Evolutionary conservation across 345 rosid species (phyloP), one percentile per base, ranked within the genome.

Genomic region (Heritiera littoralis): DNA sequence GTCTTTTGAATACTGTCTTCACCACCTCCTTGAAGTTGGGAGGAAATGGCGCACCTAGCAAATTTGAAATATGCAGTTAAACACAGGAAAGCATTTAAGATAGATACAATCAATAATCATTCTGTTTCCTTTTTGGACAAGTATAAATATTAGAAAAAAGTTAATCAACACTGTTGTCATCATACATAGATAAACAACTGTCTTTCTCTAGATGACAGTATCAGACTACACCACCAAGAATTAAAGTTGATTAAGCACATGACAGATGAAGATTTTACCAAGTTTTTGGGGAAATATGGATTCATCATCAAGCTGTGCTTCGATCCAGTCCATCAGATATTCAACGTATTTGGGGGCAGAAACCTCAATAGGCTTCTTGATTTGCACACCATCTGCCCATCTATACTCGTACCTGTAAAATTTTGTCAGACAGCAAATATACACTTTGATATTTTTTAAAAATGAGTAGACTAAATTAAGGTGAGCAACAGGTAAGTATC

Each of bases 301-400:
- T 81, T 96, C 98, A 40, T 96, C 99, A 80, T 96, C 99, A 80
- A 96, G 98, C 84, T 96, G 99, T 28, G 86, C 68, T 86, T 96
- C 99, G 49, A 96, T 94, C 99, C 99, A 95, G 81, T 96, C 99
- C 99, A 96, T 96, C 30, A 96, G 87, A 87, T 92, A 96, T 77
- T 96, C 99, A 17, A 96, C 99, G 84, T 96, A 96, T 84, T 94
- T 96, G 78, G 99, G 98, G 81, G 99, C 99, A 66, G 99, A 96
- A 66, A 96, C 99, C 82, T 96, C 99, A 11, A 96, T 96, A 4
- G 99, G 99, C 83, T 92, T 96, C 91, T 96, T 96, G 83, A 96
- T 94, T 83, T 91, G 95, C 23, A 96, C 98, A 56, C 99, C 99
- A 89, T 96, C 99, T 41, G 99, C 99, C 99, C 99, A 96, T 86